Conservation (phyloP, 2,329 filamentous ascomycete species). For the Daldinia eschscholtzii region DNA sequence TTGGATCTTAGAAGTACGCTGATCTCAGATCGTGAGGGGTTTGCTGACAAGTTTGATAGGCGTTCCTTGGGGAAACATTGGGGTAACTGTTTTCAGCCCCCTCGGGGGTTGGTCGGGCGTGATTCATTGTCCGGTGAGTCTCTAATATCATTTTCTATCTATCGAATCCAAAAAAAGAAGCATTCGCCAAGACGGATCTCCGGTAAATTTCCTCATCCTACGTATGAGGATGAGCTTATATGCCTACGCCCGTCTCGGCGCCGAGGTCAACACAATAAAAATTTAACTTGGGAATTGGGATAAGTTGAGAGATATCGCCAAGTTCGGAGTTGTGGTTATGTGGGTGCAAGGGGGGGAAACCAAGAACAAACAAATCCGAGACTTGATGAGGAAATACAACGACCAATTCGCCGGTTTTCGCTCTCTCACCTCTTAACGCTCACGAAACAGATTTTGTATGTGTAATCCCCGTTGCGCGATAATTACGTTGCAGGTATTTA, state of each 20-base stretch:
- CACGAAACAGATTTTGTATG: constrained; percentile 12
- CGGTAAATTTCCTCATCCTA: constrained; percentile 44
- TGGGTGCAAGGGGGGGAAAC: constrained; percentile 14
- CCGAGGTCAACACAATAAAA: constrained; percentile 37
- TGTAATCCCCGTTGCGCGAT: constrained; percentile 40
- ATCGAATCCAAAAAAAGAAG: constrained; percentile 34
- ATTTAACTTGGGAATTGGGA: constrained; percentile 32
- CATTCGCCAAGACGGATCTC: constrained; percentile 46
- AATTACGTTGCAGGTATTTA: constrained; percentile 35
- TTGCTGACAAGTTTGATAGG: constrained; percentile 19
- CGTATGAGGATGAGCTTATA: constrained; percentile 32
- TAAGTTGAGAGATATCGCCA: constrained; percentile 36
- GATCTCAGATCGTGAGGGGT: constrained; percentile 35
- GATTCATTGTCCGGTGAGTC: constrained; percentile 19
- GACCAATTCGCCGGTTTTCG: constrained; percentile 20
- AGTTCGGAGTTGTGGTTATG: constrained; percentile 37
- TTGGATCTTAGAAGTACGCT: constrained; percentile 31
- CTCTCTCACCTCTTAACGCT: constrained; percentile 9
- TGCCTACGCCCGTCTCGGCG: constrained; percentile 40
- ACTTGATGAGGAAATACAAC: constrained; percentile 34
- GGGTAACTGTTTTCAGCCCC: constrained; percentile 27
- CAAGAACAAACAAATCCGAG: constrained; percentile 30
- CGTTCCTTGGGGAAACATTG: constrained; percentile 32
- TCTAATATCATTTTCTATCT: constrained; percentile 29
- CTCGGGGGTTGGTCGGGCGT: constrained; percentile 20